Percentiles rank a stretch among this genome's conserved stretches.
These are phyloP conservation scores for Sugiyamaella grinbergsii DNA, from an alignment of 1,139 yeast species.

Conservation along the genomic window DNA sequence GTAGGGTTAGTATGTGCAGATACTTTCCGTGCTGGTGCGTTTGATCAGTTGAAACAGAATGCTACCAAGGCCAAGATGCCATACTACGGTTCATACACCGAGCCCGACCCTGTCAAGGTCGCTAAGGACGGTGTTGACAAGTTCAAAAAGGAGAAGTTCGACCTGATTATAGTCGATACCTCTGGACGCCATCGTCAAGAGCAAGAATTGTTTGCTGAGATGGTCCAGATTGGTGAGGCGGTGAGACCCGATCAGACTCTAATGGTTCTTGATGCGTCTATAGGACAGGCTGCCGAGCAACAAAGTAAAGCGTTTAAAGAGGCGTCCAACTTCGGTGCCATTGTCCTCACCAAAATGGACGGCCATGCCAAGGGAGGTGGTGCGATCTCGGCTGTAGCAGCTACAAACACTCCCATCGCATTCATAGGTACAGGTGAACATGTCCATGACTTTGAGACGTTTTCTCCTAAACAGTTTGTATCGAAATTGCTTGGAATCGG, in stretches of 20 bases:
- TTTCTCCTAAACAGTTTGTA: slow-evolving; percentile 85
- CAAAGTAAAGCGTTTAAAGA: slow-evolving; percentile 96
- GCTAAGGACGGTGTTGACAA: slow-evolving; percentile 90
- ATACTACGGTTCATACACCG: slow-evolving; percentile 91
- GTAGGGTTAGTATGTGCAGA: slow-evolving; percentile 98
- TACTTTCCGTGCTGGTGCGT: slow-evolving; percentile 99
- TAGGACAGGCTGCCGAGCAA: slow-evolving; percentile 97
- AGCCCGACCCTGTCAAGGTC: slow-evolving; percentile 92
- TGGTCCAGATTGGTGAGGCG: slow-evolving; percentile 87
- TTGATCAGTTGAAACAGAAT: slow-evolving; percentile 96
- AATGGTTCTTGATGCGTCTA: slow-evolving; percentile 96
- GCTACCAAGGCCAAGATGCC: slow-evolving; percentile 96
- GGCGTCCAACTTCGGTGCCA: slow-evolving; percentile 90
- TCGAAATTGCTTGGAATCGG: slow-evolving; percentile 93
- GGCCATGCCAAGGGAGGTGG: slow-evolving; percentile 99
- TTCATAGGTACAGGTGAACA: slow-evolving; percentile 99
- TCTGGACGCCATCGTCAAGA: slow-evolving; percentile 99
- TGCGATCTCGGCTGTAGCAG: slow-evolving; percentile 98
- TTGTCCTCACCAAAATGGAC: slow-evolving; percentile 93
- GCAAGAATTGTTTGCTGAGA: slow-evolving; percentile 85
- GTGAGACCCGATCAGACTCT: slow-evolving; percentile 91
- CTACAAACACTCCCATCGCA: slow-evolving; percentile 93
- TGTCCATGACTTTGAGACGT: slow-evolving; percentile 87
- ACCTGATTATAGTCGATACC: slow-evolving; percentile 92
- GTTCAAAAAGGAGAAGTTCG: slow-evolving; percentile 89